These are phyloP conservation scores for Cyanidiococcus yangmingshanensis DNA, from an alignment of 23 red algal species.

Conservation along the genomic window DNA sequence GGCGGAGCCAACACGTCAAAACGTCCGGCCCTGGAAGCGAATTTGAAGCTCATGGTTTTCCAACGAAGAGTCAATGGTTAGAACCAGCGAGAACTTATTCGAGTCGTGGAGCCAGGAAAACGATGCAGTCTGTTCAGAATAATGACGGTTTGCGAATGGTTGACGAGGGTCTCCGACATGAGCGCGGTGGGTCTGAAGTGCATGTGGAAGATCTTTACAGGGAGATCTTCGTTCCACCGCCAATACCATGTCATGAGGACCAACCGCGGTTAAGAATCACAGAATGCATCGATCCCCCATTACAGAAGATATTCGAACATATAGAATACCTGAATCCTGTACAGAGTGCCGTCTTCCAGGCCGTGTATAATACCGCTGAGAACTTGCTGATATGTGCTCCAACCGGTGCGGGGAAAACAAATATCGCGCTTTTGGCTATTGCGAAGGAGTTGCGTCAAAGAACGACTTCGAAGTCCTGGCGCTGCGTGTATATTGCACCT, in stretches of 20 bases:
- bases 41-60: not conserved
- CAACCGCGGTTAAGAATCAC: not conserved
- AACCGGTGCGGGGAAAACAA: constrained; percentile 96
- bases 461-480: not conserved
- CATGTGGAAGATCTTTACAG: not conserved
- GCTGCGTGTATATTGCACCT: constrained; percentile 83
- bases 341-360: constrained; percentile 65
- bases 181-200: not conserved
- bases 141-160: not conserved
- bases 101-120: too few relatives aligned
- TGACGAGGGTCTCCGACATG: not conserved
- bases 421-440: constrained; percentile 81
- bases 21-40: not conserved
- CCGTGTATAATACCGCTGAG: constrained; percentile 53
- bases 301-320: constrained; percentile 11
- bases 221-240: constrained; percentile 8
- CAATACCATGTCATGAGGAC: not conserved
- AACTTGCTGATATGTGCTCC: constrained; percentile 95
- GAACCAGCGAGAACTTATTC: too few relatives aligned
- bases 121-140: not conserved
- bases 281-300: not conserved
- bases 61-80: not conserved
- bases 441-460: constrained; percentile 43
- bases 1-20: not conserved
- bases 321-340: constrained; percentile 46